Percentiles rank a stretch among this genome's conserved stretches.
These are phyloP conservation scores for Candolleomyces eurysporus DNA, from an alignment of 768 basidiomycete species.

Conservation along the genomic window DNA sequence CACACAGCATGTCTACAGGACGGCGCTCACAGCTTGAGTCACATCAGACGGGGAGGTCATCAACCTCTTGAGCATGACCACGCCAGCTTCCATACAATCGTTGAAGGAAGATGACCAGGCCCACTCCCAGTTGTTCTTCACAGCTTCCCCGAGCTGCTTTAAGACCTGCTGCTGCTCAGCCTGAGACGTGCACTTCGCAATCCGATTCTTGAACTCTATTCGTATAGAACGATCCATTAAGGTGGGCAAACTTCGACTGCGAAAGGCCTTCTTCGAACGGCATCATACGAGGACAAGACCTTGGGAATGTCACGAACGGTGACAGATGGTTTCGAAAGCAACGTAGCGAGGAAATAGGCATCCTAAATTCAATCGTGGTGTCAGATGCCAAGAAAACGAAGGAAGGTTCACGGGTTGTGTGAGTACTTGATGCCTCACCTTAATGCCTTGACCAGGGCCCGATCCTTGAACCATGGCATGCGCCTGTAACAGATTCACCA, in stretches of 20 bases:
- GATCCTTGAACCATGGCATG: slow-evolving; percentile 50
- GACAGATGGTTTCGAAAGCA: slow-evolving; percentile 37
- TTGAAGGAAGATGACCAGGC: too few species aligned
- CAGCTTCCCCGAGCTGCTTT: slow-evolving; percentile 25
- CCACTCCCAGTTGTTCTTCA: slow-evolving; percentile 30
- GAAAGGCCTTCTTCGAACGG: slow-evolving; percentile 36
- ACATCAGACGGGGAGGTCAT: slow-evolving; percentile 5
- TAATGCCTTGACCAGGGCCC: slow-evolving; percentile 48
- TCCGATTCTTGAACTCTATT: slow-evolving; percentile 26
- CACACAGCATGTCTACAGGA: background rate
- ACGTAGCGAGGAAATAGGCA: slow-evolving; percentile 34
- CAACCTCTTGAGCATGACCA: slow-evolving; percentile 8
- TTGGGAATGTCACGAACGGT: slow-evolving; percentile 19
- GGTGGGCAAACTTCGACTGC: slow-evolving; percentile 25
- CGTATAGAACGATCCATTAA: slow-evolving; percentile 30
- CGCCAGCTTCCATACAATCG: too few species aligned
- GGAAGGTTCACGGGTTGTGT: slow-evolving; percentile 28
- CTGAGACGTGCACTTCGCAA: too few species aligned
- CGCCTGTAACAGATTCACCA: slow-evolving; percentile 20
- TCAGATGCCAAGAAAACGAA: slow-evolving; percentile 10
- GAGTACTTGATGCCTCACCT: slow-evolving; percentile 23
- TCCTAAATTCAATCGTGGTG: slow-evolving; percentile 28
- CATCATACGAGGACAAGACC: slow-evolving; percentile 37
- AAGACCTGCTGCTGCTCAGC: slow-evolving; percentile 18
- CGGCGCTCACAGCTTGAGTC: too few species aligned